Percentiles rank a stretch among this genome's conserved stretches.
phyloP scores from a whole-genome alignment of 1,139 yeast species.

The Scheffersomyces segobiensis region DNA sequence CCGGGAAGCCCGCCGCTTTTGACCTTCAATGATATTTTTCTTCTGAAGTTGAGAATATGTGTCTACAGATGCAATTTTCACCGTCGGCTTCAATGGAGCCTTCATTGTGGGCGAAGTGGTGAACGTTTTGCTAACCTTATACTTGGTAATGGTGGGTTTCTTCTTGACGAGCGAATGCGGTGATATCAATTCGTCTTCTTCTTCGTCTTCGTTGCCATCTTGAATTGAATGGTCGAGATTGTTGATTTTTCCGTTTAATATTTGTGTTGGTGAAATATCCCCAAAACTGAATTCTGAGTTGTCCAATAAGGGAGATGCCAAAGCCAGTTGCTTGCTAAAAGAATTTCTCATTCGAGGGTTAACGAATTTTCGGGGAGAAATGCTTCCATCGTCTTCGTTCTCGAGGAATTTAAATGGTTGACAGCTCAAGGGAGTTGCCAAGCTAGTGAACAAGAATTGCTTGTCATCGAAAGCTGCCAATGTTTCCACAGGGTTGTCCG shows the following conservation, averaged over 20 bases:
- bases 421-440: background rate
- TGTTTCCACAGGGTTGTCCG: background rate
- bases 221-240: background rate
- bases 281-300: slow-evolving; percentile 6
- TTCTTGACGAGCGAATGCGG: background rate
- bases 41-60: slow-evolving; percentile 12
- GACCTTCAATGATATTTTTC: background rate
- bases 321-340: slow-evolving; percentile 7
- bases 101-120: slow-evolving; percentile 11
- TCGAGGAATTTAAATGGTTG: background rate
- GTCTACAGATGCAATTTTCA: slow-evolving; percentile 26
- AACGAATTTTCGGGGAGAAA: background rate
- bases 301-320: slow-evolving; percentile 21
- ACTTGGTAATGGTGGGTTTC: background rate
- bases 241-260: background rate
- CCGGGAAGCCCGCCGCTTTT: background rate
- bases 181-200: background rate
- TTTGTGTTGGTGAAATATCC: background rate
- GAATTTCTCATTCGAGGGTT: slow-evolving; percentile 8
- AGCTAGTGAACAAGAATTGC: background rate
- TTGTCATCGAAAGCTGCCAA: background rate
- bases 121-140: slow-evolving; percentile 4
- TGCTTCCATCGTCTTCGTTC: slow-evolving; percentile 3
- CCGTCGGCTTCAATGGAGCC: slow-evolving; percentile 23
- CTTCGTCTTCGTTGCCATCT: background rate